Evolutionary conservation across 108 stramenopile species (phyloP), one percentile per base, ranked within the genome.

Genomic region (Nitzschia sp.): DNA sequence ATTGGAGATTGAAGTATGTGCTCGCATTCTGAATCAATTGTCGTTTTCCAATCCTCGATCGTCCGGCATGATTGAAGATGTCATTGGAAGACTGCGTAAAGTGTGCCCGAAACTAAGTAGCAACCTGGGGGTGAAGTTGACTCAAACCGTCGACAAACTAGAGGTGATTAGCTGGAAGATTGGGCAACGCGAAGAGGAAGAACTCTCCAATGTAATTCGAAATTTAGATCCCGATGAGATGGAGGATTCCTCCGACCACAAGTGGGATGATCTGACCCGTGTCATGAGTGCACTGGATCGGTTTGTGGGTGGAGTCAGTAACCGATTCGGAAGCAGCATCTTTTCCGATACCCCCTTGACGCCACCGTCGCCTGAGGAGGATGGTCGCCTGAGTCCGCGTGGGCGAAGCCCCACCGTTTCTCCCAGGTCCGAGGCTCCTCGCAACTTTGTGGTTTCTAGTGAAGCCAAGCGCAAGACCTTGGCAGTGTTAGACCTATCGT

Each of bases 1-100:
- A 19, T n/a, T 59, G 1, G 58, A 59, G 1, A 33, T 59, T 28
- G 58, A 59, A 59, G 58, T 59, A 3, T 59, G 58, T 32, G 31
- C 29, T 11, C 58, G 58, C 31, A 3, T 31, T 28, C 11, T 59
- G 3, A 32, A 59, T 32, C 25, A 59, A 15, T 33, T 59, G 17
- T 32, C 58, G n/a, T 29, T 32, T 59, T n/a, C 58, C 33, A 59
- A 59, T 8, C 28, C 3, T 29, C 25, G 31, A 15, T 25, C 58
- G n/a, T 19, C 31, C 13, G 58, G 30, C 6, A 29, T n/a, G 58
- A 30, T 59, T 30, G 58, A 59, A 59, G 58, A 59, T 59, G 27
- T 59, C 9, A 32, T 59, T n/a, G 29, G 31, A 17, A 28, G 58
- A 3, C 34, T 59, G 58, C 11, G 21, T 1, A 59, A 34, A 3